These are phyloP conservation scores for Metarhizium rileyi DNA, from an alignment of 2,329 filamentous ascomycete genomes.

Conservation along the genomic window DNA sequence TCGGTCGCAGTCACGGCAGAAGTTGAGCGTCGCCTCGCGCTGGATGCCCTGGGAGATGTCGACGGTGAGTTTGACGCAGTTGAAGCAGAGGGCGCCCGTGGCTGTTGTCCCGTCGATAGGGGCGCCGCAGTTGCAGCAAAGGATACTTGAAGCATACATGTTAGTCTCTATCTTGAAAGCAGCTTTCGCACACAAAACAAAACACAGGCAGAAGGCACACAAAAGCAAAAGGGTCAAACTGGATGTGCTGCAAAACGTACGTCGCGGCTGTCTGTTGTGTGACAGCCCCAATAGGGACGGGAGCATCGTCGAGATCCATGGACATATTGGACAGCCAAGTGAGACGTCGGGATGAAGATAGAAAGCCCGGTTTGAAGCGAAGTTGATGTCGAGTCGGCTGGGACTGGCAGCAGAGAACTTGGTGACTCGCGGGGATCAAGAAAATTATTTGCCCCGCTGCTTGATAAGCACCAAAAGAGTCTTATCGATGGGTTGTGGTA, in stretches of 20 bases:
- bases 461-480: slow-evolving; percentile 24
- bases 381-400: slow-evolving; percentile 10
- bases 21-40: slow-evolving; percentile 80
- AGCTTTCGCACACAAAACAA: neutral
- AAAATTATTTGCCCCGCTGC: slow-evolving; percentile 29
- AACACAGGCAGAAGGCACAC: too few species aligned
- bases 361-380: slow-evolving; percentile 8
- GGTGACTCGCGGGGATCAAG: slow-evolving; percentile 9
- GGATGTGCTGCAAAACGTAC: slow-evolving; percentile 19
- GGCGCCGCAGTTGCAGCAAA: slow-evolving; percentile 96
- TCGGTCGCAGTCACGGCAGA: slow-evolving; percentile 88
- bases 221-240: neutral
- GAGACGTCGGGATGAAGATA: slow-evolving; percentile 9
- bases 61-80: slow-evolving; percentile 89
- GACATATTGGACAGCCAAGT: slow-evolving; percentile 20
- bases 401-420: slow-evolving; percentile 10
- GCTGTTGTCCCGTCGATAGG: slow-evolving; percentile 86
- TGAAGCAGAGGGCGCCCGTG: slow-evolving; percentile 83
- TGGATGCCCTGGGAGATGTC: slow-evolving; percentile 90
- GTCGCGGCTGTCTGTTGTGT: slow-evolving; percentile 27
- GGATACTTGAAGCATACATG: slow-evolving; percentile 42
- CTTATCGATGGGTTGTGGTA: slow-evolving; percentile 22
- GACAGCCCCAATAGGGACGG: slow-evolving; percentile 26
- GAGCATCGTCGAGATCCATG: slow-evolving; percentile 35
- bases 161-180: neutral